Evolutionary conservation across 345 rosid genomes (phyloP).

Genomic region (Noccaea bulbosa): DNA sequence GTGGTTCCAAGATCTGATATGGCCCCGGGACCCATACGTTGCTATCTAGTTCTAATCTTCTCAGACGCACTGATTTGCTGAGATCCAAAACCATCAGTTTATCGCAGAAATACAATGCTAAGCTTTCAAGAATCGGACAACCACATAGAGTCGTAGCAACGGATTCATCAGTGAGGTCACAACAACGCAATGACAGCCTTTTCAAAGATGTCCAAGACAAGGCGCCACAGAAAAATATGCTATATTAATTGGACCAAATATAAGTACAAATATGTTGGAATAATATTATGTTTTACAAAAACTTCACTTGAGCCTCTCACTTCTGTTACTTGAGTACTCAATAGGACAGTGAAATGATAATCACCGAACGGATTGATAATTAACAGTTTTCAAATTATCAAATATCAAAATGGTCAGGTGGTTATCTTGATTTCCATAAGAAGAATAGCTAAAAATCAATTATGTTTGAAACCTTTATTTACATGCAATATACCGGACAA

Average conservation of each 20-base stretch:
- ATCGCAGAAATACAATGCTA: neutral
- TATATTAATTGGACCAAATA: too few species aligned
- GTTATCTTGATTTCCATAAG: slow-evolving; percentile 4
- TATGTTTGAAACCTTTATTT: slow-evolving; percentile 23
- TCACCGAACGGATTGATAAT: too few species aligned
- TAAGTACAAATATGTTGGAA: too few species aligned
- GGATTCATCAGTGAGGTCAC: neutral
- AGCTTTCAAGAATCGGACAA: slow-evolving; percentile 12
- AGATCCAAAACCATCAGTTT: neutral
- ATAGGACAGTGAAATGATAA: neutral
- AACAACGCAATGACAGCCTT: neutral
- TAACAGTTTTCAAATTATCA: neutral
- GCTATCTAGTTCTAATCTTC: neutral
- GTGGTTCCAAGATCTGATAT: too few species aligned
- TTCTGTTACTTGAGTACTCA: neutral
- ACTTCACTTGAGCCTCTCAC: neutral
- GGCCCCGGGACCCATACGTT: neutral
- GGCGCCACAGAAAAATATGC: neutral
- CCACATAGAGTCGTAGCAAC: slow-evolving; percentile 10
- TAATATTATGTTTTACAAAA: too few species aligned
- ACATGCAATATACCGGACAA: slow-evolving; percentile 23
- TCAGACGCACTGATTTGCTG: slow-evolving; percentile 8
- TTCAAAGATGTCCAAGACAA: slow-evolving; percentile 25
- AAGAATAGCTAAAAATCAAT: neutral
- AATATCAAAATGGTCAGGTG: neutral